phyloP scores from a whole-genome alignment of 305 asterid species.

The Fraxinus floribunda region DNA sequence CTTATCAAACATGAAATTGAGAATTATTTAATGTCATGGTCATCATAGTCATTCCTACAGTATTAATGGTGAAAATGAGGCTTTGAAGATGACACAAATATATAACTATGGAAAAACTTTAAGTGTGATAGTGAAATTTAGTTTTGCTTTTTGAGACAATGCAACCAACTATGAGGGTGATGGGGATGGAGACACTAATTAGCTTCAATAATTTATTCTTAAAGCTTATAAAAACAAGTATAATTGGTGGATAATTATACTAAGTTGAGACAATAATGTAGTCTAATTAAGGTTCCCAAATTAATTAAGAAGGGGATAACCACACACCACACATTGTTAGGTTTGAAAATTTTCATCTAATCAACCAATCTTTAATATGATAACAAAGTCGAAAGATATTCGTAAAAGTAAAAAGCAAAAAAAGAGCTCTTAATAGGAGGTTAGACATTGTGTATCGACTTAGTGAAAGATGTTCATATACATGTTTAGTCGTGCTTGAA shows the following conservation, averaged over 20 bases:
- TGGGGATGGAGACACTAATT: constrained; percentile 36
- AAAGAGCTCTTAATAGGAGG: not conserved
- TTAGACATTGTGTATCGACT: not conserved
- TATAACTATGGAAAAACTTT: constrained; percentile 16
- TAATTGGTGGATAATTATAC: constrained; percentile 11
- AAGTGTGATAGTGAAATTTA: constrained; percentile 39
- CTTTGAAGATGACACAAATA: constrained; percentile 36
- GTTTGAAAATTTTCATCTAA: not conserved
- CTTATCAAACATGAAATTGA: not conserved
- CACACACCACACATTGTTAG: not conserved
- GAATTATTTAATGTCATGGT: not conserved
- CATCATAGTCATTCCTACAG: constrained; percentile 30
- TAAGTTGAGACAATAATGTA: not conserved
- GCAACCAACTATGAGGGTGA: constrained; percentile 42
- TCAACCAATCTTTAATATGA: not conserved
- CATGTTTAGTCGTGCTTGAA: not conserved
- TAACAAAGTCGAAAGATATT: not conserved
- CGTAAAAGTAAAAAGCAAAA: not conserved
- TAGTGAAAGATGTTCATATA: not conserved
- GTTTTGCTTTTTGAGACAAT: constrained; percentile 52
- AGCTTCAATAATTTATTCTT: not conserved
- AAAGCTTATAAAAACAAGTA: not conserved
- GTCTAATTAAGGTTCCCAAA: not conserved
- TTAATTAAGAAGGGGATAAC: not conserved
- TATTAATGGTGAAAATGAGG: constrained; percentile 37